Evolutionary conservation across 2,329 filamentous ascomycete species (phyloP).

Genomic region (Sclerotinia glacialis): DNA sequence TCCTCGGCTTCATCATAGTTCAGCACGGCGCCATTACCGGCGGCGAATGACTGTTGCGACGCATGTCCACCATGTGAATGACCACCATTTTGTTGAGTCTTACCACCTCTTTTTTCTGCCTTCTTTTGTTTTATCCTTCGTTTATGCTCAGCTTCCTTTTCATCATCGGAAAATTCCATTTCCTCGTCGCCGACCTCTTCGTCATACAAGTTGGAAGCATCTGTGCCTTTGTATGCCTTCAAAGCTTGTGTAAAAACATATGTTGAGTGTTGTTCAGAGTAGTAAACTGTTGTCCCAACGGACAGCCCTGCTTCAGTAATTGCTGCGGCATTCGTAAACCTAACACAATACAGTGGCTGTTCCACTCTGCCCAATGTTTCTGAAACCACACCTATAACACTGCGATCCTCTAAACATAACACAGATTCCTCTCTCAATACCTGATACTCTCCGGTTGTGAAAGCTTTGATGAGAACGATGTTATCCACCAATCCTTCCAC

Average conservation of each 20-base stretch:
- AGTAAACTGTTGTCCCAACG: conserved; percentile 72
- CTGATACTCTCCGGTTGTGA: conserved; percentile 74
- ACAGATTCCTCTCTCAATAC: conserved; percentile 83
- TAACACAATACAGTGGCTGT: conserved; percentile 80
- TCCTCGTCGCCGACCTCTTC: conserved; percentile 86
- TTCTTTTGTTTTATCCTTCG: conserved; percentile 65
- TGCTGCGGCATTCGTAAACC: conserved; percentile 67
- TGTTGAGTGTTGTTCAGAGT: conserved; percentile 72
- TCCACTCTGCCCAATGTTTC: conserved; percentile 85
- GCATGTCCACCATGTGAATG: conserved; percentile 41
- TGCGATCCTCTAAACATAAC: conserved; percentile 72
- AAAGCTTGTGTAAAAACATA: conserved; percentile 86
- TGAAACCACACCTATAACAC: conserved; percentile 75
- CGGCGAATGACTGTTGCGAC: conserved; percentile 36
- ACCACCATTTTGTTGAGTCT: conserved; percentile 46
- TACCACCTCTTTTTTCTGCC: conserved; percentile 53
- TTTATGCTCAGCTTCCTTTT: conserved; percentile 84
- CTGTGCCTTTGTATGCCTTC: conserved; percentile 77
- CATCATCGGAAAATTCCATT: conserved; percentile 94
- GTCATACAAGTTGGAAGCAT: conserved; percentile 92
- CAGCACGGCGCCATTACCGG: conserved; percentile 46
- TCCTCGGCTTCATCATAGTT: conserved; percentile 69
- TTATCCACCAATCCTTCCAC: conserved; percentile 78
- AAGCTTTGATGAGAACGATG: conserved; percentile 74
- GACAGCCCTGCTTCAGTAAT: conserved; percentile 64